Conservation (phyloP, 768 basidiomycete species). For the Mycena vulgaris region DNA sequence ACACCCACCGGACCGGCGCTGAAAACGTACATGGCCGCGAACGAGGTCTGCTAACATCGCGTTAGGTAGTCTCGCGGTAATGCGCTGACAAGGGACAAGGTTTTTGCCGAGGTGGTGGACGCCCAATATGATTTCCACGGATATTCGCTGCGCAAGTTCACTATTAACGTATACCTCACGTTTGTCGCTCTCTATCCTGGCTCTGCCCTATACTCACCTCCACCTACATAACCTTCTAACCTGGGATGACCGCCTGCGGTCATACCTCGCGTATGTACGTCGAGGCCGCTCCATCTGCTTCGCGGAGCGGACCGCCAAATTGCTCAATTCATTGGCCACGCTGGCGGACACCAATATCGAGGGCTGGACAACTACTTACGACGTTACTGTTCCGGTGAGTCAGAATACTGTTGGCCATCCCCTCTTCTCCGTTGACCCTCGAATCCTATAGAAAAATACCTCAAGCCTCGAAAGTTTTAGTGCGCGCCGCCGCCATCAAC, state of each 20-base stretch:
- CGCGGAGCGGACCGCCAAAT: constrained; percentile 80
- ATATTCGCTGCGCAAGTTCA: constrained; percentile 92
- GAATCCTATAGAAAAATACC: constrained; percentile 73
- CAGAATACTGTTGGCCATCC: constrained; percentile 41
- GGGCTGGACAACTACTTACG: constrained; percentile 82
- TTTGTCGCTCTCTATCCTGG: constrained; percentile 58
- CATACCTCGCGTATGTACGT: constrained; percentile 86
- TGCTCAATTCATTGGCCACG: constrained; percentile 74
- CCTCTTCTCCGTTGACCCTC: constrained; percentile 5
- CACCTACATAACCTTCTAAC: too few species aligned
- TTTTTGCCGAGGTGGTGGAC: constrained; percentile 90
- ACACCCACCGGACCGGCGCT: constrained; percentile 84
- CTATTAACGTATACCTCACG: constrained; percentile 89
- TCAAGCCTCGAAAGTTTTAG: constrained; percentile 81
- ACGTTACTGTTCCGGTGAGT: constrained; percentile 89
- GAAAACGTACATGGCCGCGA: constrained; percentile 85
- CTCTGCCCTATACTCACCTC: constrained; percentile 30
- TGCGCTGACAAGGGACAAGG: constrained; percentile 45
- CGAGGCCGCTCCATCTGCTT: constrained; percentile 77
- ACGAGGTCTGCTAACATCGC: constrained; percentile 66
- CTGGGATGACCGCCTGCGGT: constrained; percentile 87
- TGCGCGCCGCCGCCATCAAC: constrained; percentile 69
- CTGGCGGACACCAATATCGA: constrained; percentile 70
- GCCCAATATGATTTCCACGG: constrained; percentile 99
- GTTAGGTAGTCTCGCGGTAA: background rate